These are phyloP conservation scores for Leccinum solheimii DNA, from an alignment of 1,284 basidiomycete species.

Conservation along the genomic window DNA sequence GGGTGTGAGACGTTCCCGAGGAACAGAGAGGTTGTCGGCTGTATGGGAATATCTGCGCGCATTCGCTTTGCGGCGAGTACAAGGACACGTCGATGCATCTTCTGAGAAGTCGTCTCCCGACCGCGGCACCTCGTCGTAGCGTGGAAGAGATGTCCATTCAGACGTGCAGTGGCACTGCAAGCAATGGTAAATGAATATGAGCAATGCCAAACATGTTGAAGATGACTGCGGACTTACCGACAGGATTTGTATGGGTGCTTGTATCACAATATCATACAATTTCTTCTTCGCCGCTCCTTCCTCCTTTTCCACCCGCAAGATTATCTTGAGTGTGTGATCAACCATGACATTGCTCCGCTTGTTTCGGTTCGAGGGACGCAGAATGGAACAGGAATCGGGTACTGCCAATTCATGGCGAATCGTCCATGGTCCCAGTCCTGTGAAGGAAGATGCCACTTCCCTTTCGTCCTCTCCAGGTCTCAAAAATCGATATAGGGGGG, in stretches of 20 bases:
- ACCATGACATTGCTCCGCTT: constrained; percentile 79
- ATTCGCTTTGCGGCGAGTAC: constrained; percentile 25
- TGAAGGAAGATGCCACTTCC: constrained; percentile 56
- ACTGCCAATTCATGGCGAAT: constrained; percentile 58
- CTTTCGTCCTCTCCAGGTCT: constrained; percentile 48
- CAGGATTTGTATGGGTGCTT: constrained; percentile 77
- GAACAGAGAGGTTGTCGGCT: background rate
- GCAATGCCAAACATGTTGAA: background rate
- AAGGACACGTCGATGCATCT: constrained; percentile 46
- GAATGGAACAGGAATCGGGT: constrained; percentile 53
- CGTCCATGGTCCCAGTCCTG: constrained; percentile 77
- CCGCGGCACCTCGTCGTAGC: constrained; percentile 48
- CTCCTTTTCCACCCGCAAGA: constrained; percentile 83
- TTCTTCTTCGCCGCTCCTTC: constrained; percentile 76
- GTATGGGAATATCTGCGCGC: background rate
- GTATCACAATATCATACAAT: constrained; percentile 89
- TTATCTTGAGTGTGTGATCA: constrained; percentile 79
- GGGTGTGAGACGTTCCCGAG: constrained; percentile 31
- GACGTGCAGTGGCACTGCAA: constrained; percentile 75
- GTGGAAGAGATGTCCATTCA: constrained; percentile 75
- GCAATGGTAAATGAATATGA: background rate
- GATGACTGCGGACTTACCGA: constrained; percentile 53
- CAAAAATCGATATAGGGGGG: constrained; percentile 51
- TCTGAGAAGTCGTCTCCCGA: constrained; percentile 36
- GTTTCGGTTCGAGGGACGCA: constrained; percentile 86